phyloP scores from a whole-genome alignment of 768 basidiomycete species.

The Tricholoma terreum region DNA sequence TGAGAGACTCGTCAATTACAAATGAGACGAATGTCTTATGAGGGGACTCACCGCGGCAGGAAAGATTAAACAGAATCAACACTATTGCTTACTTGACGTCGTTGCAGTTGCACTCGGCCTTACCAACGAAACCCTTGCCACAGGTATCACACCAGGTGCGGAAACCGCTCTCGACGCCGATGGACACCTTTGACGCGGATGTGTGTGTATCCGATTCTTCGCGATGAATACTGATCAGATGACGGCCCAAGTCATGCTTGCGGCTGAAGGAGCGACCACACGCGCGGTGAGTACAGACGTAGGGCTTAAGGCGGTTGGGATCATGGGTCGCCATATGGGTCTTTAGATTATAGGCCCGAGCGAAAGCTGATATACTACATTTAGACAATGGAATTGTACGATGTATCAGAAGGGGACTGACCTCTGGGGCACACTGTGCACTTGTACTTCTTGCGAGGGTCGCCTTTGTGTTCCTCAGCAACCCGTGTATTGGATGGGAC shows the following conservation, averaged over 20 bases:
- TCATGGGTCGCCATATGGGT: conserved; percentile 95
- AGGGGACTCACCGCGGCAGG: conserved; percentile 30
- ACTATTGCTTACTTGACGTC: conserved; percentile 64
- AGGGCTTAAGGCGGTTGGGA: conserved; percentile 86
- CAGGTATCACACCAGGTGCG: conserved; percentile 74
- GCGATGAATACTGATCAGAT: conserved; percentile 82
- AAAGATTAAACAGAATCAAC: conserved; percentile 13
- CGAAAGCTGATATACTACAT: conserved; percentile 60
- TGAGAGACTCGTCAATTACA: not conserved
- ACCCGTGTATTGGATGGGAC: conserved; percentile 42
- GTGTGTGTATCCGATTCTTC: conserved; percentile 53
- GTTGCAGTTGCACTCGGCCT: conserved; percentile 57
- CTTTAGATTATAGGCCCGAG: conserved; percentile 91
- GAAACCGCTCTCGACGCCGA: conserved; percentile 64
- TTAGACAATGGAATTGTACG: conserved; percentile 7
- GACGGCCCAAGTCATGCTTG: conserved; percentile 91
- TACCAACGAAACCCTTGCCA: conserved; percentile 65
- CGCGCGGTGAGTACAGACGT: conserved; percentile 79
- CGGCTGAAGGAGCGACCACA: conserved; percentile 92
- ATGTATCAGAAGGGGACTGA: conserved; percentile 25
- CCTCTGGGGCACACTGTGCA: conserved; percentile 74
- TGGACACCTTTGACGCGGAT: conserved; percentile 41
- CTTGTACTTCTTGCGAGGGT: conserved; percentile 76
- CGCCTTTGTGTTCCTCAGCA: conserved; percentile 52
- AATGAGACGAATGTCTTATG: not conserved